Evolutionary conservation across 495 filamentous ascomycete species (phyloP), one percentile per base, ranked within the genome.

Genomic region (Penicillium maclennaniae): DNA sequence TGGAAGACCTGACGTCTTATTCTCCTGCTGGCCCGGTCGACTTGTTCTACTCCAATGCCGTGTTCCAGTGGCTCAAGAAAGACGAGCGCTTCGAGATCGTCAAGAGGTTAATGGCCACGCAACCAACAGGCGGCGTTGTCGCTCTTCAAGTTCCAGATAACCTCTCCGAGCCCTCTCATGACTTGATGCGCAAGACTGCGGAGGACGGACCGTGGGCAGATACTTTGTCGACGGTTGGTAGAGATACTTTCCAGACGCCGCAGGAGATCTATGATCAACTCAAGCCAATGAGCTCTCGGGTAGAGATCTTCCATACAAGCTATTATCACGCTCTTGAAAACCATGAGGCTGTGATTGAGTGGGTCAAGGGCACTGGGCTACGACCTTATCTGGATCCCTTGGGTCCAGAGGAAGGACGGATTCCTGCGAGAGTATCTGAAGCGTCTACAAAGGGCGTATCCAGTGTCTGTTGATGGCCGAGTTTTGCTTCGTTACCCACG

Each of bases 91-190:
- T 83, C 10, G 51, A 62, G 0, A 61, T 73, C 23, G 62, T 82
- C 42, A 68, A 63, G 17, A 67, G 63, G 0, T 53, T 82, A 10
- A 59, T 82, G 3, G 40, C 61, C 8, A 59, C 50, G 0, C 70
- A 79, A 49, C 47, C 61, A 0, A 45, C 67, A 0, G 78, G 77
- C 4, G 68, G 78, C 7, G 70, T 79, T 0, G 73, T 83, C 45
- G 80, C 79, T 4, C 62, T 82, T 40, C 79, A 83, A 49, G 73
- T 82, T 4, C 79, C 80, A 0, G 73, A 81, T 50, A 83, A 82
- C 47, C 66, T 73, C 38, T 27, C 36, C 16, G 71, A 81, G 55
- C 71, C 75, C 14, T 74, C 73, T 23, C 79, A 82, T 60, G 63
- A 60, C 0, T 51, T 71, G 2, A 82, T 83, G 79, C 59, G 73